A percentile compares a stretch with the other conserved stretches of the same genome.
Conservation (phyloP, 1,139 yeast genomes). For the Keqinozyma sinolaborantium region DNA sequence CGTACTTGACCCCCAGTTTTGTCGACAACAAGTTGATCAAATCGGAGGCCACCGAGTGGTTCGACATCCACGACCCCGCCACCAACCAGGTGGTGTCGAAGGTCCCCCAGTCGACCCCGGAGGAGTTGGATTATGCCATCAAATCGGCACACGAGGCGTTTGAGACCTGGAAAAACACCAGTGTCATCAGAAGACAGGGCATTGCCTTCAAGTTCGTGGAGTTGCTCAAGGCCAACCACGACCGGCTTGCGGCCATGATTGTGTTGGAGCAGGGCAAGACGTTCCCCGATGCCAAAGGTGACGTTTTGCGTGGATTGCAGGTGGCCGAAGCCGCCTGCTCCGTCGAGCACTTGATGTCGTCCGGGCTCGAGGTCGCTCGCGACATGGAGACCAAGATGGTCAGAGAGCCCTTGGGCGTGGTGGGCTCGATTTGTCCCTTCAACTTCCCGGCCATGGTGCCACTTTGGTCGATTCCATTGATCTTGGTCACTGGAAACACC, state of each 20-base stretch:
- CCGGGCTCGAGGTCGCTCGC: slow-evolving; percentile 62
- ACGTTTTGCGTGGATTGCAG: slow-evolving; percentile 76
- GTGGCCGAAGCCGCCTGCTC: slow-evolving; percentile 72
- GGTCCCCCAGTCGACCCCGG: slow-evolving; percentile 71
- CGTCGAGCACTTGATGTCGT: slow-evolving; percentile 63
- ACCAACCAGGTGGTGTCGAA: slow-evolving; percentile 63
- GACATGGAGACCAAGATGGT: slow-evolving; percentile 82
- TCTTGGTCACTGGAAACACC: slow-evolving; percentile 76
- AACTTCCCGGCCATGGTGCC: slow-evolving; percentile 89
- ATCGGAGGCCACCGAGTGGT: slow-evolving; percentile 59
- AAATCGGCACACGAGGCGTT: slow-evolving; percentile 63
- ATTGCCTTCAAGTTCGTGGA: slow-evolving; percentile 71
- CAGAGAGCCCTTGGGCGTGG: slow-evolving; percentile 62
- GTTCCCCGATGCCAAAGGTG: slow-evolving; percentile 74
- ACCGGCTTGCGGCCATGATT: slow-evolving; percentile 66
- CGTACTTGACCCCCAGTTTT: slow-evolving; percentile 54
- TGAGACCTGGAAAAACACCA: slow-evolving; percentile 53
- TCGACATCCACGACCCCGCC: slow-evolving; percentile 74
- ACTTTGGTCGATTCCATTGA: slow-evolving; percentile 75
- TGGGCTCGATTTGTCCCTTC: slow-evolving; percentile 72
- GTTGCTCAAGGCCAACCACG: slow-evolving; percentile 66
- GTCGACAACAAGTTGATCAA: slow-evolving; percentile 57
- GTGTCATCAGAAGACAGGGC: slow-evolving; percentile 70
- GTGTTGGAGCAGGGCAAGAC: slow-evolving; percentile 83
- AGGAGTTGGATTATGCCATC: slow-evolving; percentile 66